Evolutionary conservation across 768 basidiomycete genomes (phyloP).

Genomic region (Coprinellus micaceus): DNA sequence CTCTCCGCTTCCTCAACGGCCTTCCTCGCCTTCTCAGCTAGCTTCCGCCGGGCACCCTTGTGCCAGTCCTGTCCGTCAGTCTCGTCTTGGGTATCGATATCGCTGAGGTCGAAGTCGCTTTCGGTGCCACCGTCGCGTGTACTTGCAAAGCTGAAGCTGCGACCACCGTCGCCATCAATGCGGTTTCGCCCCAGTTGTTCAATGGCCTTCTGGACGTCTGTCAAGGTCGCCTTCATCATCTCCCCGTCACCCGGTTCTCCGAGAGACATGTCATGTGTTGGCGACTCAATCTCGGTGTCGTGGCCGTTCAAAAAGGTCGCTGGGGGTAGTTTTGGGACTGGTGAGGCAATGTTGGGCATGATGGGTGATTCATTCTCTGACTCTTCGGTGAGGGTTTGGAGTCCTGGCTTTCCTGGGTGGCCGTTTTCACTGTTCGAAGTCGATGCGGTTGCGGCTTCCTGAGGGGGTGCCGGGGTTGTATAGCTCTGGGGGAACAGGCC

Average conservation of each 20-base stretch:
- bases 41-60: slow-evolving; percentile 56
- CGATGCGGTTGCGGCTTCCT: background rate
- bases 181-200: slow-evolving; percentile 69
- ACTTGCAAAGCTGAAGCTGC: slow-evolving; percentile 78
- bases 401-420: slow-evolving; percentile 17
- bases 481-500: slow-evolving; percentile 93
- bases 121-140: slow-evolving; percentile 52
- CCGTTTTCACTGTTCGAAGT: background rate
- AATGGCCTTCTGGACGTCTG: slow-evolving; percentile 87
- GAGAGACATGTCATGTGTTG: slow-evolving; percentile 12
- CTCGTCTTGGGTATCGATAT: slow-evolving; percentile 39
- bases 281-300: slow-evolving; percentile 16
- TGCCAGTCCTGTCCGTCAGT: slow-evolving; percentile 54
- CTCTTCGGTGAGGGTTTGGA: slow-evolving; percentile 48
- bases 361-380: slow-evolving; percentile 36
- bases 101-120: slow-evolving; percentile 49
- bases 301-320: slow-evolving; percentile 22
- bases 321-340: slow-evolving; percentile 35
- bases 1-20: slow-evolving; percentile 58
- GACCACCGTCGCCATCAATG: slow-evolving; percentile 49
- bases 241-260: slow-evolving; percentile 40
- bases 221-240: slow-evolving; percentile 85
- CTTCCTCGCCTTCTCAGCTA: slow-evolving; percentile 66
- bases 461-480: slow-evolving; percentile 55
- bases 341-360: slow-evolving; percentile 27